Base-by-base conservation (phyloP, 108 stramenopile species). In the Nitzschia palea region DNA sequence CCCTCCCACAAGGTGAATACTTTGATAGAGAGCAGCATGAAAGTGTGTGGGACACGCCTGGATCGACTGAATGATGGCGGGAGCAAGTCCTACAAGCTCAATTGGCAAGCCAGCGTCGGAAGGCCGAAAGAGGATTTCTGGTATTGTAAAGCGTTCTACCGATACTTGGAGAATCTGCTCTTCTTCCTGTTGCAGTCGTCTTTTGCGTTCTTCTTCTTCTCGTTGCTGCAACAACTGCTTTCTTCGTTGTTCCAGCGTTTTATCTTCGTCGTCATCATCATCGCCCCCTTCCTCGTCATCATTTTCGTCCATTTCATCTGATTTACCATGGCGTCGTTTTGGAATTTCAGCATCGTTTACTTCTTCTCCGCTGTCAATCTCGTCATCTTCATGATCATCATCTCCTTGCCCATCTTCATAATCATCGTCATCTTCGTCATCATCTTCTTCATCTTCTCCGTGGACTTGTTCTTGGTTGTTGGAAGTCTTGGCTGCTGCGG, bases 81-180 rank as follows among this genome's bases (percentile, higher is more conserved):
- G 87, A 17, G 90, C 71, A 17, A 98, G 58, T 15, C 96, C 95
- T 33, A 84, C 88, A 70, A 90, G 80, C 10, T 87, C 73, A 6
- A 61, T 31, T 27, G 68, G 63, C 70, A 98, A 65, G 2, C 94
- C 95, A 33, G 95, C 87, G 70, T 98, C 95, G 0, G 86, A 82
- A 12, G 97, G 97, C 27, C 86, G 85, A 76, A 97, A 98, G 29
- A 98, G 64, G 1, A 95, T 77, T 81, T 98, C 97, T 0, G 97
- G 97, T 26, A 96, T 79, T 42, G 85, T 73, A 73, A 98, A 97
- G 10, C 97, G 79, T 72, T 98, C 97, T 23, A 87, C 87, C 10
- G 93, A 94, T 27, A 97, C 56, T 18, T 67, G 59, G 20, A 97
- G 56, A 9, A 86, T 80, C 74, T 95, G 94, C 10, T 85, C 80